These are phyloP conservation scores for Xylaria sp. DNA, from an alignment of 2,329 filamentous ascomycete genomes.

Conservation along the genomic window DNA sequence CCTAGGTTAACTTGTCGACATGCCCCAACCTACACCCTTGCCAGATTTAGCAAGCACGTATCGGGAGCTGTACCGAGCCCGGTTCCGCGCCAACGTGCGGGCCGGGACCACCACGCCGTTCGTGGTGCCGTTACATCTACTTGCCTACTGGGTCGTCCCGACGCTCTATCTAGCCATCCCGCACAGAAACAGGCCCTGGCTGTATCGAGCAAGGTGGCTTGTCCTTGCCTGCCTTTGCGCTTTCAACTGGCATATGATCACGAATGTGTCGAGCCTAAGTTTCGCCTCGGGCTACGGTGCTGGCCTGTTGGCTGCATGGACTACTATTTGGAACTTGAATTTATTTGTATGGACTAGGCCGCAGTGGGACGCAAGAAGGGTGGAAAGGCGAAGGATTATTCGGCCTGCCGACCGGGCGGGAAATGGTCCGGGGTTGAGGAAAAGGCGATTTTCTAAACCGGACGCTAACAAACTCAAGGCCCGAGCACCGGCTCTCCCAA, in stretches of 20 bases:
- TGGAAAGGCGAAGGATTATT: slow-evolving; percentile 52
- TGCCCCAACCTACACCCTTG: slow-evolving; percentile 29
- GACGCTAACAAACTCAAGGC: slow-evolving; percentile 1
- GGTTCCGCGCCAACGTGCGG: slow-evolving; percentile 48
- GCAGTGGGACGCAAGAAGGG: slow-evolving; percentile 67
- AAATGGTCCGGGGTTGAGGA: background rate
- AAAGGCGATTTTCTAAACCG: slow-evolving; percentile 4
- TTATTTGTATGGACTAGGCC: slow-evolving; percentile 65
- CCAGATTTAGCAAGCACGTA: slow-evolving; percentile 45
- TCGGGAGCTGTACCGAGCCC: slow-evolving; percentile 46
- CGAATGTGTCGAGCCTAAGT: slow-evolving; percentile 61
- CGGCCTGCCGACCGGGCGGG: background rate
- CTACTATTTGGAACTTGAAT: slow-evolving; percentile 60
- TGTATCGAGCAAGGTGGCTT: slow-evolving; percentile 63
- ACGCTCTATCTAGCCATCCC: slow-evolving; percentile 67
- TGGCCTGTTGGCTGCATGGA: slow-evolving; percentile 64
- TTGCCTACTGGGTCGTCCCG: slow-evolving; percentile 62
- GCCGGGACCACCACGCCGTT: slow-evolving; percentile 59
- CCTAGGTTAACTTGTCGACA: background rate
- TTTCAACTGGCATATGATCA: slow-evolving; percentile 58
- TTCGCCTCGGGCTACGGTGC: slow-evolving; percentile 61
- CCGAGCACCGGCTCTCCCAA: background rate
- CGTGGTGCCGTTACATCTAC: slow-evolving; percentile 63
- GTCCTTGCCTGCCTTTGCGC: slow-evolving; percentile 57
- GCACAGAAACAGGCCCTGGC: slow-evolving; percentile 61